Base-by-base conservation (phyloP, 2,329 filamentous ascomycete species). In the Bipolaris cookei region DNA sequence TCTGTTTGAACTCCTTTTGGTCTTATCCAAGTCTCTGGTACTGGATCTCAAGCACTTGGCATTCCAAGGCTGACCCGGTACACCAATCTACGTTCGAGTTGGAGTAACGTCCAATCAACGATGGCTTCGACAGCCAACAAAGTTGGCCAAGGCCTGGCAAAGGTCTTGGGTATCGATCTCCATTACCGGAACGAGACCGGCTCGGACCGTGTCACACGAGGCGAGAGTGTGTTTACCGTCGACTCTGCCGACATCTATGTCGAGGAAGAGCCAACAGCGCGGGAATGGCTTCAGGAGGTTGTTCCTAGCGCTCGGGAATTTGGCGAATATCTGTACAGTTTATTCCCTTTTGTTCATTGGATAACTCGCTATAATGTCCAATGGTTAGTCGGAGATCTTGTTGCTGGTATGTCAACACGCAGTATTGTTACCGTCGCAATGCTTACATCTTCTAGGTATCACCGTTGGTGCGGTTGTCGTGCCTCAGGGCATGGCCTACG, bases 401-500 rank as follows among this genome's bases (percentile, higher is more conserved):
- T 98, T 55, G 94, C 95, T 57, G 94, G 90, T 90, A 73, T 72
- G 85, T 75, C 39, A 28, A 25, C n/a, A 14, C 13, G 4, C 7
- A 6, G 6, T 1, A 34, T 20, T 1, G 13, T 4, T 1, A 18
- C 16, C 30, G 18, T 13, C 8, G 25, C 11, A 20, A 65, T 69
- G 47, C 69, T 56, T 1, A 56, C 30, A n/a, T 20, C 38, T 21
- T 5, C 2, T 21, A 87, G 84, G 86, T 79, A 83, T 90, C 64
- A 91, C 88, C 2, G 87, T 90, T 50, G 90, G 90, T 42, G 83
- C 88, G 41, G 90, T 92, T 30, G 92, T 97, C 34, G 90, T 97
- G 7, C 94, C 94, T 4, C 94, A 97, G 75, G 89, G 91, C 65
- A 97, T 98, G 94, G 93, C 94, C 1, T 98, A 98, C 77, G 92